Percentiles rank a stretch among this genome's conserved stretches.
These are phyloP conservation scores for Metarhizium rileyi DNA, from an alignment of 2,329 filamentous ascomycete genomes.

Conservation along the genomic window DNA sequence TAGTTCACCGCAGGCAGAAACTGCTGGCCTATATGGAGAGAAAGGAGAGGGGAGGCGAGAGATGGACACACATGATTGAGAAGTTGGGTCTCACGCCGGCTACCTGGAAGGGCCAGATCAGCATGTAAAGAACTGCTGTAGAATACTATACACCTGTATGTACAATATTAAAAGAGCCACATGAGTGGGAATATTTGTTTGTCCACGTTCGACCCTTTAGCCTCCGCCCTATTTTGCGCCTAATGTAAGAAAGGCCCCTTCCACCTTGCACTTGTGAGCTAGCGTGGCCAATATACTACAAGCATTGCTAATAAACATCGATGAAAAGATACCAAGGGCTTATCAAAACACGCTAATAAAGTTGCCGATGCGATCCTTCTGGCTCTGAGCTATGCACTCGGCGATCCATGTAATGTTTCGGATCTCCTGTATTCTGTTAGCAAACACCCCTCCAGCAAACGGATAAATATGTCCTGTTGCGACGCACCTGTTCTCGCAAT, in stretches of 20 bases:
- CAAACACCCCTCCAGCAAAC: neutral
- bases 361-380: conserved; percentile 97
- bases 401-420: conserved; percentile 99
- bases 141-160: conserved; percentile 34
- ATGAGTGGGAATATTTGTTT: conserved; percentile 8
- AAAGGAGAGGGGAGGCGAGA: conserved; percentile 82
- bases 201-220: conserved; percentile 6
- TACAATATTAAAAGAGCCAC: conserved; percentile 33
- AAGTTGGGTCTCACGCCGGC: conserved; percentile 79
- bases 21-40: conserved; percentile 75
- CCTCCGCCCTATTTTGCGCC: conserved; percentile 21
- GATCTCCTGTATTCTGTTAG: conserved; percentile 65
- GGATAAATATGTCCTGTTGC: neutral
- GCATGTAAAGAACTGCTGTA: conserved; percentile 28
- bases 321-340: neutral
- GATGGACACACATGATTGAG: conserved; percentile 80
- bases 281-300: conserved; percentile 33
- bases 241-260: conserved; percentile 11
- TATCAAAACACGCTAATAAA: conserved; percentile 93
- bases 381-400: conserved; percentile 98
- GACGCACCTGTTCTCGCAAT: conserved; percentile 81
- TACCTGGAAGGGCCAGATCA: conserved; percentile 84
- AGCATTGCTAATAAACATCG: conserved; percentile 16
- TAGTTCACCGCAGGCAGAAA: conserved; percentile 86
- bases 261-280: conserved; percentile 28